Evolutionary conservation across 306 rosid genomes (phyloP).

Genomic region (Inga oerstediana): DNA sequence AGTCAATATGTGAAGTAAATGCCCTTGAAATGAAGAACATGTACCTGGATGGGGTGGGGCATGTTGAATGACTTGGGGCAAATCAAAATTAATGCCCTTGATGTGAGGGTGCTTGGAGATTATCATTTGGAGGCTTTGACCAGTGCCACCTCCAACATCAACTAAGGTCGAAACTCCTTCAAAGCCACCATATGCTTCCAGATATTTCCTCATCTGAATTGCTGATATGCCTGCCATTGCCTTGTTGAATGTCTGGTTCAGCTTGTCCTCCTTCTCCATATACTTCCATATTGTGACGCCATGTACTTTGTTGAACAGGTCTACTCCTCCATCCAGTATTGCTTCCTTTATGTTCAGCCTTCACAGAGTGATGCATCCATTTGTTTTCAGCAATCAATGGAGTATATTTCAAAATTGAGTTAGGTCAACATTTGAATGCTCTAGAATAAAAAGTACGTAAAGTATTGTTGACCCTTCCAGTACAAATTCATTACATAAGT

Average conservation of each 20-base stretch:
- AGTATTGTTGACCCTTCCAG: not conserved
- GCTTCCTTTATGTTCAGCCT: constrained; percentile 33
- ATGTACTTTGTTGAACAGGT: constrained; percentile 14
- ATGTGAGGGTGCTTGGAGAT: constrained; percentile 22
- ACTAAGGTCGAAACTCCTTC: constrained; percentile 23
- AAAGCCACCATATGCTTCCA: constrained; percentile 17
- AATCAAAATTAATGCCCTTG: constrained; percentile 31
- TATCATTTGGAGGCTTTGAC: constrained; percentile 31
- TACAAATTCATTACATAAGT: not conserved
- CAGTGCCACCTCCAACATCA: constrained; percentile 36
- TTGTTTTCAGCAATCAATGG: too few relatives aligned
- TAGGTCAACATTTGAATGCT: not conserved
- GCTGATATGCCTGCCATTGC: constrained; percentile 13
- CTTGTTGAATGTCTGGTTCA: constrained; percentile 23
- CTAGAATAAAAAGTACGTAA: not conserved
- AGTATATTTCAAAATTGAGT: not conserved
- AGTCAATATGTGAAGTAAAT: too few relatives aligned
- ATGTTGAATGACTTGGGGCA: constrained; percentile 29
- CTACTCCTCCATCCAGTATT: constrained; percentile 22
- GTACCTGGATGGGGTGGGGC: constrained; percentile 22
- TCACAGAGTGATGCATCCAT: not conserved
- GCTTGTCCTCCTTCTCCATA: constrained; percentile 4
- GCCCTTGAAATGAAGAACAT: too few relatives aligned
- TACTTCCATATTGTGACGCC: constrained; percentile 7
- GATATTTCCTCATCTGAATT: constrained; percentile 18